A percentile compares a stretch with the other conserved stretches of the same genome.
Evolutionary conservation across 345 rosid genomes (phyloP).

Genomic region (Hibiscus syriacus): DNA sequence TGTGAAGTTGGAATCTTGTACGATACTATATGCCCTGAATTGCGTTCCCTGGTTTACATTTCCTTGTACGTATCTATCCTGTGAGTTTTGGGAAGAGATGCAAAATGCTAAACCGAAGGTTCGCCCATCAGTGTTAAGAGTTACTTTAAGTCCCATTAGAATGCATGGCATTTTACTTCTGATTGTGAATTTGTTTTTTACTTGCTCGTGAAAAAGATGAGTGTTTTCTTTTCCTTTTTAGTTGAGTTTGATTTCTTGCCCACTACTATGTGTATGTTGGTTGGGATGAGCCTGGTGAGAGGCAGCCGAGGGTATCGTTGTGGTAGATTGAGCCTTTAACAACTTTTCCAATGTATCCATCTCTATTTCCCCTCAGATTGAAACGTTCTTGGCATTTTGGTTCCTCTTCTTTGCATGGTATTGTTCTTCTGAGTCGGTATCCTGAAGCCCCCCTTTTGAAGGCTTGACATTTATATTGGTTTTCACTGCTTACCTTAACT

Average conservation of each 20-base stretch:
- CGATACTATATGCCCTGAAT: too few relatives aligned
- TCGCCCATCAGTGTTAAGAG: too few relatives aligned
- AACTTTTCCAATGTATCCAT: constrained; percentile 78
- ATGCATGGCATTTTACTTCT: neutral
- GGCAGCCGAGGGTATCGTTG: constrained; percentile 71
- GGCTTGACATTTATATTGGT: neutral
- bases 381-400: constrained; percentile 76
- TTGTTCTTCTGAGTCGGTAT: constrained; percentile 8
- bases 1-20: too few relatives aligned
- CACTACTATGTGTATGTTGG: constrained; percentile 43
- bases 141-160: neutral
- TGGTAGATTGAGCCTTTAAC: constrained; percentile 83
- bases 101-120: too few relatives aligned
- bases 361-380: constrained; percentile 61
- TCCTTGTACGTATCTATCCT: too few relatives aligned
- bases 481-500: neutral
- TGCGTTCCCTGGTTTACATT: too few relatives aligned
- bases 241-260: neutral
- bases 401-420: constrained; percentile 49
- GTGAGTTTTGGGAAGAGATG: too few relatives aligned
- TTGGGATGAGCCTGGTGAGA: constrained; percentile 79
- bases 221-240: neutral
- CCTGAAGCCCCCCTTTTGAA: neutral
- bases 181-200: neutral
- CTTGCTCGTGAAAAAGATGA: too few relatives aligned